phyloP scores from a whole-genome alignment of 495 filamentous ascomycete genomes.

The Filosporella fistucella region DNA sequence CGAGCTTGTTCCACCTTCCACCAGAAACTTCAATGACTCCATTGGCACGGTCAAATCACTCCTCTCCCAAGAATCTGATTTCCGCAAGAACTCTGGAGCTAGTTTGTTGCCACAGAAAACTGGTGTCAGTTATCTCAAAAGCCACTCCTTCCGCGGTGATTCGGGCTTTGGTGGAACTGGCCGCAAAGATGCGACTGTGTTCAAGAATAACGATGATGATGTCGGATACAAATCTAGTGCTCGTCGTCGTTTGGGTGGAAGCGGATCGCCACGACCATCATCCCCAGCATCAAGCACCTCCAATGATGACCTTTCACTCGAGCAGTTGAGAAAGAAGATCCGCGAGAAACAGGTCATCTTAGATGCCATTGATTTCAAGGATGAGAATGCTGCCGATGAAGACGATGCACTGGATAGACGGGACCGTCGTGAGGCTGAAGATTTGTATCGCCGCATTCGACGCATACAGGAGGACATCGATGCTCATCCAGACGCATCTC shows the following conservation, averaged over 20 bases:
- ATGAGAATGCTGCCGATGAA: conserved; percentile 84
- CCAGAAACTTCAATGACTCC: conserved; percentile 87
- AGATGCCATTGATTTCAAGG: conserved; percentile 96
- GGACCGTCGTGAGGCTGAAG: conserved; percentile 89
- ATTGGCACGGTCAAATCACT: conserved; percentile 90
- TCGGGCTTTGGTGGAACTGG: conserved; percentile 32
- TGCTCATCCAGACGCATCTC: conserved; percentile 73
- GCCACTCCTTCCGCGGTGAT: conserved; percentile 76
- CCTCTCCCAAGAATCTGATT: conserved; percentile 85
- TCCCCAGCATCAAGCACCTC: conserved; percentile 68
- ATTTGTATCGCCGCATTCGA: conserved; percentile 86
- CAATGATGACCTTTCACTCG: conserved; percentile 76
- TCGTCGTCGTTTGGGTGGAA: conserved; percentile 75
- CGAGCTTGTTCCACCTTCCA: conserved; percentile 92
- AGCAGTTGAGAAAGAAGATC: conserved; percentile 89
- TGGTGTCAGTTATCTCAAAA: conserved; percentile 96
- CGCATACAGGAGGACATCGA: conserved; percentile 98
- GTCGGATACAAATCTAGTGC: conserved; percentile 93
- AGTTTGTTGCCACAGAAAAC: conserved; percentile 90
- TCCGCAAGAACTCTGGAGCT: conserved; percentile 75
- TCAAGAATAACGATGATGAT: conserved; percentile 90
- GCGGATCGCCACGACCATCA: conserved; percentile 66
- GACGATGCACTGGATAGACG: conserved; percentile 88
- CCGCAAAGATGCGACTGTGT: conserved; percentile 93
- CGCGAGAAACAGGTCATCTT: conserved; percentile 91